Percentiles rank a stretch among this genome's conserved stretches.
Conservation (phyloP, 306 rosid genomes). For the Dryas octopetala region DNA sequence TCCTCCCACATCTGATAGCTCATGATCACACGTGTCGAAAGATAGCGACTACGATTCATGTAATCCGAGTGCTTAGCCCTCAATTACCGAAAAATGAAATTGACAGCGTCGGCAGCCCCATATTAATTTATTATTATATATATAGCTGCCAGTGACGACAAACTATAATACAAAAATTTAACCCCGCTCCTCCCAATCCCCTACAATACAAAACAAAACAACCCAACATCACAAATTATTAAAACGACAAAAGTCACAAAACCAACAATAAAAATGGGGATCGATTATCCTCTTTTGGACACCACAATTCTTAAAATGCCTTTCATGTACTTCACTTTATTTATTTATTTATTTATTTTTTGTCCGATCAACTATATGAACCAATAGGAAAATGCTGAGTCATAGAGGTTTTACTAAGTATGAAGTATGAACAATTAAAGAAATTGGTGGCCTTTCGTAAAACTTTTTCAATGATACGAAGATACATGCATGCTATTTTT, state of each 20-base stretch:
- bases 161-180: not conserved
- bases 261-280: not conserved
- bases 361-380: too few species aligned
- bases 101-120: constrained; percentile 49
- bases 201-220: not conserved
- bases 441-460: too few species aligned
- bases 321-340: not conserved
- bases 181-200: not conserved
- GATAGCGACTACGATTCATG: constrained; percentile 33
- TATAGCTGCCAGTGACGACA: constrained; percentile 5
- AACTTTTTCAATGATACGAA: too few species aligned
- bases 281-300: not conserved
- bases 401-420: too few species aligned
- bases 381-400: too few species aligned
- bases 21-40: constrained; percentile 36
- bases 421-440: too few species aligned
- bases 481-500: too few species aligned
- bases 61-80: constrained; percentile 9
- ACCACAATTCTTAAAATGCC: not conserved
- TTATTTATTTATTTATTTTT: not conserved
- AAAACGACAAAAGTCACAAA: not conserved
- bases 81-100: constrained; percentile 8
- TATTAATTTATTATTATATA: not conserved
- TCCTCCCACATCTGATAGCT: not conserved
- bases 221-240: not conserved